Conservation (phyloP, 352 stramenopile genomes). For the Phytophthora litchii region DNA sequence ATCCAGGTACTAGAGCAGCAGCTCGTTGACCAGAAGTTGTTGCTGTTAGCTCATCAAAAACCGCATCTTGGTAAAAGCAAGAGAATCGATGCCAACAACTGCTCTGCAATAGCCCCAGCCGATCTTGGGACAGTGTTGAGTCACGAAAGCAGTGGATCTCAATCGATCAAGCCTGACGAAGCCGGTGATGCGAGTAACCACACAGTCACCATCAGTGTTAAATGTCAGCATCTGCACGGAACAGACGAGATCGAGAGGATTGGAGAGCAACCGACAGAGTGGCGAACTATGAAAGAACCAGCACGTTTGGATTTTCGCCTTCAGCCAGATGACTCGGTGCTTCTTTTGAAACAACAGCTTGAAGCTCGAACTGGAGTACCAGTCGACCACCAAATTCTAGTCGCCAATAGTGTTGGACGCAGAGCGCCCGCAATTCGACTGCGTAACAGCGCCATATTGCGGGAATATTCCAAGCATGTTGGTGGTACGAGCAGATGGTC, state of each 20-base stretch:
- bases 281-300: background rate
- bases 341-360: slow-evolving; percentile 39
- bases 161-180: background rate
- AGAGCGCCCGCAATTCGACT: slow-evolving; percentile 29
- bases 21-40: slow-evolving; percentile 62
- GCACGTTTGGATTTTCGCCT: slow-evolving; percentile 32
- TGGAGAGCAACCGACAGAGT: slow-evolving; percentile 14
- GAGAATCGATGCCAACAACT: background rate
- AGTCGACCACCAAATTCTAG: slow-evolving; percentile 39
- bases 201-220: slow-evolving; percentile 30
- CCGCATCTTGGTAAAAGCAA: background rate
- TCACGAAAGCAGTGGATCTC: slow-evolving; percentile 1
- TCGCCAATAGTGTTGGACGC: slow-evolving; percentile 18
- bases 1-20: slow-evolving; percentile 71
- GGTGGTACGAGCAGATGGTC: slow-evolving; percentile 27
- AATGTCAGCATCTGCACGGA: slow-evolving; percentile 22
- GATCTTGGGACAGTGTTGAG: slow-evolving; percentile 16
- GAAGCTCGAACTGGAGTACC: slow-evolving; percentile 21
- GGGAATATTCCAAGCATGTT: slow-evolving; percentile 29
- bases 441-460: slow-evolving; percentile 22
- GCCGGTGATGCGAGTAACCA: background rate
- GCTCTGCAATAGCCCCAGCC: slow-evolving; percentile 20
- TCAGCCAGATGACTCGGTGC: slow-evolving; percentile 24
- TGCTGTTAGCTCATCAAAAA: slow-evolving; percentile 36
- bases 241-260: slow-evolving; percentile 6